These are phyloP conservation scores for Populus euphratica DNA, from an alignment of 345 rosid species.

Conservation along the genomic window DNA sequence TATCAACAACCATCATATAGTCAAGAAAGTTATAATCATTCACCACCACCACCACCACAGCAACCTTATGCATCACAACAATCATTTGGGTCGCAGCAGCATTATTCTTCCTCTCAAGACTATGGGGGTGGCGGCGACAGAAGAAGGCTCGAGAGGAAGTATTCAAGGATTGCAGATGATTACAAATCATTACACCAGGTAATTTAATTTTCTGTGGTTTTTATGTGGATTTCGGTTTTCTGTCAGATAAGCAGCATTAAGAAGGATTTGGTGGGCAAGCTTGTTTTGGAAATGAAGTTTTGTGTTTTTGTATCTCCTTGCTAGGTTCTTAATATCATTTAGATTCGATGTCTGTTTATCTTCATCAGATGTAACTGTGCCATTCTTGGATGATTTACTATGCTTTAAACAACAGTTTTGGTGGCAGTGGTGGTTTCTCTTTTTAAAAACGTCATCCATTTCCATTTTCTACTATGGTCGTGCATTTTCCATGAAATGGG, in stretches of 20 bases:
- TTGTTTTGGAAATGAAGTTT: no score
- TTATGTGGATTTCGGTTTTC: background rate
- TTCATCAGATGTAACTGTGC: background rate
- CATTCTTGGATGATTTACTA: no score
- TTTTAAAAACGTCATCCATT: background rate
- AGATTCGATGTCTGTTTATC: background rate
- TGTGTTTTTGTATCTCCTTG: no score
- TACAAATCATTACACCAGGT: conserved; percentile 84
- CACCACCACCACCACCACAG: conserved; percentile 29
- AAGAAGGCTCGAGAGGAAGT: conserved; percentile 64
- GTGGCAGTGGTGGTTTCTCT: no score
- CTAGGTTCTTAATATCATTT: background rate
- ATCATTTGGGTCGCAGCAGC: conserved; percentile 30
- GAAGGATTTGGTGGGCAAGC: no score
- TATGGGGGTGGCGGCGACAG: conserved; percentile 18
- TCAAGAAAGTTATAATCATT: conserved; percentile 43
- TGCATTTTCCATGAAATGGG: background rate
- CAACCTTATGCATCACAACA: conserved; percentile 36
- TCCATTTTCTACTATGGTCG: background rate
- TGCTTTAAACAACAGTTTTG: no score
- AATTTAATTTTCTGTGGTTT: background rate
- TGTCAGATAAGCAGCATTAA: background rate
- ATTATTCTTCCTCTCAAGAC: conserved; percentile 29
- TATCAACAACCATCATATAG: conserved; percentile 37
- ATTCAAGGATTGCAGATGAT: conserved; percentile 69